phyloP scores from a whole-genome alignment of 2,329 filamentous ascomycete genomes.

The Didymella segeticola region DNA sequence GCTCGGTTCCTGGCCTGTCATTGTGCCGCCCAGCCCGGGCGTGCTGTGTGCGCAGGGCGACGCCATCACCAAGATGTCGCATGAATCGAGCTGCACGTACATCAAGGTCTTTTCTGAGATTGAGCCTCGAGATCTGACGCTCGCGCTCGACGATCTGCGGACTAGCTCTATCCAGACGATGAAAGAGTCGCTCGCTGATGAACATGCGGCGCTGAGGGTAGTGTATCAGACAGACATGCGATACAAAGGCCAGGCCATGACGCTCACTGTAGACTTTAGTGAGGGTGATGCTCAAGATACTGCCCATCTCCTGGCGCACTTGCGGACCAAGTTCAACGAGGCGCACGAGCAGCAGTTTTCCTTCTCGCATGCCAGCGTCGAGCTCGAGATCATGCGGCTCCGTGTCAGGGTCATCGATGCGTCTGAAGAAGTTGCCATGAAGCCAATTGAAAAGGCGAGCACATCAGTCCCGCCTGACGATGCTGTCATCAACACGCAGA shows the following conservation, averaged over 20 bases:
- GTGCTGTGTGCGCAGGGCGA: slow-evolving; percentile 60
- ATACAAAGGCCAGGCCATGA: slow-evolving; percentile 56
- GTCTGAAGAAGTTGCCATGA: slow-evolving; percentile 52
- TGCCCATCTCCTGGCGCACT: slow-evolving; percentile 33
- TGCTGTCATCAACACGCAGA: slow-evolving; percentile 49
- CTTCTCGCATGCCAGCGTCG: slow-evolving; percentile 52
- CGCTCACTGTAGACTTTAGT: slow-evolving; percentile 43
- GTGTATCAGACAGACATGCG: slow-evolving; percentile 56
- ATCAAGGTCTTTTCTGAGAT: slow-evolving; percentile 52
- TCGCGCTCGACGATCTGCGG: slow-evolving; percentile 47
- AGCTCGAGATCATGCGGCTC: slow-evolving; percentile 58
- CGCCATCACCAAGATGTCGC: slow-evolving; percentile 57
- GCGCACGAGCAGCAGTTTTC: slow-evolving; percentile 56
- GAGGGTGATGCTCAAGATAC: slow-evolving; percentile 47
- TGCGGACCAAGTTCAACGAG: slow-evolving; percentile 52
- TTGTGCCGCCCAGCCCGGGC: slow-evolving; percentile 59
- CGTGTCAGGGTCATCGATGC: slow-evolving; percentile 54
- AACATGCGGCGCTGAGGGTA: slow-evolving; percentile 39
- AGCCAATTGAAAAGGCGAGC: slow-evolving; percentile 36
- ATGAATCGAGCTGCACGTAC: slow-evolving; percentile 56
- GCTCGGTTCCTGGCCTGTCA: slow-evolving; percentile 60
- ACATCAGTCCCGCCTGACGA: slow-evolving; percentile 41
- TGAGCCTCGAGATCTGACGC: slow-evolving; percentile 42
- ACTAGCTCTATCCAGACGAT: slow-evolving; percentile 50
- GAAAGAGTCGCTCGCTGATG: slow-evolving; percentile 45